Percentiles rank a stretch among this genome's conserved stretches.
Evolutionary conservation across 352 stramenopile genomes (phyloP).

Genomic region (Pythium vanterpoolii): DNA sequence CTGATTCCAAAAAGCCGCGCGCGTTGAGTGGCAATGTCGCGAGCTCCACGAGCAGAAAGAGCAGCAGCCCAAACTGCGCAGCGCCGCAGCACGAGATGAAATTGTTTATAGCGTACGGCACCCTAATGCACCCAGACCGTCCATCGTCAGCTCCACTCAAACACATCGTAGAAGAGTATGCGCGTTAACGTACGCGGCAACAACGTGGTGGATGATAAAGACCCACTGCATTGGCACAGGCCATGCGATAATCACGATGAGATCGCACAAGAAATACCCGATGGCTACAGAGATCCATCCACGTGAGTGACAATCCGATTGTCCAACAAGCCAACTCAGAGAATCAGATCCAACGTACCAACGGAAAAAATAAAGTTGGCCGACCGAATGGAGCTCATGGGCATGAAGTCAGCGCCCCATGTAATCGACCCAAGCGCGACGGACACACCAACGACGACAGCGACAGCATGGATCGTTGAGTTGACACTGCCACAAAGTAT

Average conservation of each 20-base stretch:
- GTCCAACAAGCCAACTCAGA: background rate
- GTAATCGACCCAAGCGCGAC: slow-evolving; percentile 63
- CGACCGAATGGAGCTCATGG: slow-evolving; percentile 66
- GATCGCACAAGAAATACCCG: slow-evolving; percentile 76
- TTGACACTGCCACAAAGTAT: slow-evolving; percentile 51
- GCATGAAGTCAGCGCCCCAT: slow-evolving; percentile 62
- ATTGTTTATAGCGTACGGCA: slow-evolving; percentile 87
- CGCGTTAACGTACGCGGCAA: slow-evolving; percentile 59
- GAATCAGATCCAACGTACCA: slow-evolving; percentile 31
- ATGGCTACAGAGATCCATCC: slow-evolving; percentile 44
- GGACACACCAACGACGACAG: slow-evolving; percentile 58
- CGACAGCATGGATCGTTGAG: slow-evolving; percentile 71
- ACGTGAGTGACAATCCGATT: background rate
- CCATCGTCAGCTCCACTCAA: background rate
- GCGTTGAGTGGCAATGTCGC: slow-evolving; percentile 75
- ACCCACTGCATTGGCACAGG: slow-evolving; percentile 73
- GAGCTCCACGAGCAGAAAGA: slow-evolving; percentile 81
- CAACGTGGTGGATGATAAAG: slow-evolving; percentile 76
- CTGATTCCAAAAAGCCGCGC: slow-evolving; percentile 69
- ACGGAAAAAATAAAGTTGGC: slow-evolving; percentile 85
- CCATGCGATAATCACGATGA: slow-evolving; percentile 79
- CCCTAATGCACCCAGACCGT: slow-evolving; percentile 24
- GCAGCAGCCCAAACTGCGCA: slow-evolving; percentile 67
- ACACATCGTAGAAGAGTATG: background rate
- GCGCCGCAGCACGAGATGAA: slow-evolving; percentile 78